A percentile compares a stretch with the other conserved stretches of the same genome.
phyloP scores from a whole-genome alignment of 1,139 yeast species.

The Geotrichum histeridarum region DNA sequence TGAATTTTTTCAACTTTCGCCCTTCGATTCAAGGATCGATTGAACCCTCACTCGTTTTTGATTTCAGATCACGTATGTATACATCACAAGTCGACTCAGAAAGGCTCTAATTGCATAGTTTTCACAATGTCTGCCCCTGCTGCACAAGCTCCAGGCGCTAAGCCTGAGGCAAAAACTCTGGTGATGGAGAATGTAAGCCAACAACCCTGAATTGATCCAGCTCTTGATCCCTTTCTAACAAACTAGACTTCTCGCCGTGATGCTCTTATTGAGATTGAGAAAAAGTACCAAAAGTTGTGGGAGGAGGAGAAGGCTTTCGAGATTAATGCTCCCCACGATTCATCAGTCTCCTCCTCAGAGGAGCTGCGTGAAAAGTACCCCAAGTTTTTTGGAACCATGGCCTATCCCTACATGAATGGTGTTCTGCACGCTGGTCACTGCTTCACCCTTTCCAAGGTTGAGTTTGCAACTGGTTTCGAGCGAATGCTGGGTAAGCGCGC shows the following conservation, averaged over 20 bases:
- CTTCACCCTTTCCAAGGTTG: conserved; percentile 91
- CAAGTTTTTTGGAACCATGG: conserved; percentile 89
- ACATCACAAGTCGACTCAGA: background rate
- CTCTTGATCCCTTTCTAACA: background rate
- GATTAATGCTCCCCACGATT: conserved; percentile 81
- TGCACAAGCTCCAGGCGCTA: conserved; percentile 14
- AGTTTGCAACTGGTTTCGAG: conserved; percentile 89
- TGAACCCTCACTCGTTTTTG: too few relatives aligned
- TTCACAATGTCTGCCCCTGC: conserved; percentile 17
- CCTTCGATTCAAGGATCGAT: too few relatives aligned
- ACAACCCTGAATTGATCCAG: background rate
- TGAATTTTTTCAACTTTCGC: too few relatives aligned
- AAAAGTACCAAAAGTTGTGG: conserved; percentile 86
- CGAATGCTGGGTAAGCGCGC: conserved; percentile 93
- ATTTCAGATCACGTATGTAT: too few relatives aligned
- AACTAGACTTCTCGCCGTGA: conserved; percentile 80
- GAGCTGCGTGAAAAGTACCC: conserved; percentile 77
- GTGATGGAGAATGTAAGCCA: conserved; percentile 41
- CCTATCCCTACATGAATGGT: conserved; percentile 99
- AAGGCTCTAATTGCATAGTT: background rate
- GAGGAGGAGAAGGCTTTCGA: conserved; percentile 78
- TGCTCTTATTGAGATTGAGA: conserved; percentile 81
- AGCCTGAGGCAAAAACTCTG: conserved; percentile 34
- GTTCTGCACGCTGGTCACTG: conserved; percentile 96
- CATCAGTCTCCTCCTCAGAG: conserved; percentile 55